Base-by-base conservation (phyloP, 2,329 filamentous ascomycete species). In the Davidsoniella eucalypti region DNA sequence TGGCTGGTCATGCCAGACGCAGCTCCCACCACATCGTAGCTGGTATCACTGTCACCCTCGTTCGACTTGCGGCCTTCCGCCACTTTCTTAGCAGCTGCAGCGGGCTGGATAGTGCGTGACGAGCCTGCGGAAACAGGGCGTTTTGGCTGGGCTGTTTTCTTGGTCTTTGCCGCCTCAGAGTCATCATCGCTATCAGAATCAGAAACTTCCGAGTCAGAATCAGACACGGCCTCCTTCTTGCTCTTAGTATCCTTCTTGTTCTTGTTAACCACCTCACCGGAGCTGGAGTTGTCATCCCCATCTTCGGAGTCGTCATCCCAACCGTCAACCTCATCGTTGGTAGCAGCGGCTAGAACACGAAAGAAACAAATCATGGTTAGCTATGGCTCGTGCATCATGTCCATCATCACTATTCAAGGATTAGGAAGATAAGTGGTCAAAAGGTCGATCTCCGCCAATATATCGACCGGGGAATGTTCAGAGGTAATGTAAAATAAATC, bases 41-140 rank as follows among this genome's bases (percentile, higher is more conserved):
- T 94, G 16, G 86, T 86, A 58, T 98, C 92, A 62, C 90, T 95
- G 59, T 92, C 92, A 6, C 87, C 80, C 60, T 94, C 87, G 59
- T 93, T 83, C 23, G 87, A 93, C 59, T 74, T 78, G 44, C 85
- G 80, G 16, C 79, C 69, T 57, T 84, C 77, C 26, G 67, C 65
- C 23, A 36, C 50, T 21, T 80, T 72, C 64, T 86, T 86, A 36
- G 37, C 51, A 60, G 47, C 21, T 21, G 21, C 62, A 47, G 67
- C 69, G 36, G 73, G 72, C 46, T 80, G 74, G 55, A 80, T 75
- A 4, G 78, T 81, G 4, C 69, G 74, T 3, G 76, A 78, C 6
- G 78, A 81, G 52, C 64, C 69, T 36, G 69, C 67, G 8, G 77
- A 80, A 29, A 63, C 64, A 37, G 67, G 64, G 52, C 67, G 71